Conservation (phyloP, 2,329 filamentous ascomycete genomes). For the Penicillium sp. region DNA sequence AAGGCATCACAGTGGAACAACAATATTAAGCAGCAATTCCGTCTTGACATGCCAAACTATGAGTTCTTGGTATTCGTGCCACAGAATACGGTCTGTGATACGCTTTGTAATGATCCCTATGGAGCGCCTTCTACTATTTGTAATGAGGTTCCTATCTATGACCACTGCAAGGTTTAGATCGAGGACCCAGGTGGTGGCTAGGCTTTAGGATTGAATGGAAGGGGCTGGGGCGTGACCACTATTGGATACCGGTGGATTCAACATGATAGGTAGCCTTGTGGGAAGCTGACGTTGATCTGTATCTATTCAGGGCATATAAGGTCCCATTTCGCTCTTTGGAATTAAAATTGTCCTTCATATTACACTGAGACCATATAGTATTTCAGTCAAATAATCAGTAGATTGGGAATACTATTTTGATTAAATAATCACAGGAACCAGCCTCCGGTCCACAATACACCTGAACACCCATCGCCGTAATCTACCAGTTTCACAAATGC, state of each 20-base stretch:
- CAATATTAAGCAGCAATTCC: constrained; percentile 36
- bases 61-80: constrained; percentile 42
- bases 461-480: constrained; percentile 24
- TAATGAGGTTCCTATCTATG: constrained; percentile 33
- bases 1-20: constrained; percentile 35
- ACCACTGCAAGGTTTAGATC: constrained; percentile 28
- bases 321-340: constrained; percentile 1
- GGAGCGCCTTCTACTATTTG: constrained; percentile 34
- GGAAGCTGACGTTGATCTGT: not conserved
- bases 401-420: constrained; percentile 2
- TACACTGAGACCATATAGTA: not conserved
- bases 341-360: not conserved
- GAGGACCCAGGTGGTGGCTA: not conserved
- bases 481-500: constrained; percentile 23
- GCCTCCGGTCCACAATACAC: constrained; percentile 19
- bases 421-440: constrained; percentile 10
- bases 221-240: not conserved
- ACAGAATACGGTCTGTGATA: constrained; percentile 36
- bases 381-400: not conserved
- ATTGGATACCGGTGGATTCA: not conserved
- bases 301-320: not conserved
- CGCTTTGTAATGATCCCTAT: constrained; percentile 35
- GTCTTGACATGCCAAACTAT: constrained; percentile 39
- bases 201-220: not conserved
- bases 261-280: not conserved